Conservation (phyloP, 176 grass and related monocot genomes). For the Themeda triandra region DNA sequence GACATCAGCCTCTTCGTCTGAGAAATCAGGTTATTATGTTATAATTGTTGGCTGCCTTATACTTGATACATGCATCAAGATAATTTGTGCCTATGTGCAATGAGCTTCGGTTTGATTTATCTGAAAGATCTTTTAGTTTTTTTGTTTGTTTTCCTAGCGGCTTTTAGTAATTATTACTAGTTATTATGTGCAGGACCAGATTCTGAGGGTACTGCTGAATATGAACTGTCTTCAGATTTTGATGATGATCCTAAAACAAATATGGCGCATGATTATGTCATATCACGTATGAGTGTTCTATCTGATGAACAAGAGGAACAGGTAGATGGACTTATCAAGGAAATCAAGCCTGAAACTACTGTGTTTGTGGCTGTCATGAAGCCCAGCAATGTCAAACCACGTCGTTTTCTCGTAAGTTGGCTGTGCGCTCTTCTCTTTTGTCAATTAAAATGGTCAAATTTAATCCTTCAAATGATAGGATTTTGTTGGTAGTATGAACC, state of each 20-base stretch:
- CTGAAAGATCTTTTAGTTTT: neutral
- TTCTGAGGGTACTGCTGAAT: neutral
- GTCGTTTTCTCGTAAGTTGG: neutral
- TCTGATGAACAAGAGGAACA: neutral
- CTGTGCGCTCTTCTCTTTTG: neutral
- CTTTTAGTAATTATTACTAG: neutral
- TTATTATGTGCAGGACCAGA: constrained; percentile 1
- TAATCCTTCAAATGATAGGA: neutral
- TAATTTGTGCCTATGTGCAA: neutral
- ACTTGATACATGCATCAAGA: neutral
- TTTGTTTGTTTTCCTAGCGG: no score
- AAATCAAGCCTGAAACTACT: constrained; percentile 1
- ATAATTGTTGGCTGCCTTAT: neutral
- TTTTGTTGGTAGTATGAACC: no score
- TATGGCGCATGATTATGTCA: neutral
- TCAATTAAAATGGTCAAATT: neutral
- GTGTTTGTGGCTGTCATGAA: constrained; percentile 32
- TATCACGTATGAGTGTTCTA: neutral
- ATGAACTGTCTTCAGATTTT: neutral
- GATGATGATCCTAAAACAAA: neutral
- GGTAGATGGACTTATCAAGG: neutral
- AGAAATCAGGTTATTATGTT: constrained; percentile 33
- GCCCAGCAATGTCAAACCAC: neutral
- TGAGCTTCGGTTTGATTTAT: neutral
- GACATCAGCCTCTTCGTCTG: neutral